These are phyloP conservation scores for Paxillus ammoniavirescens DNA, from an alignment of 768 basidiomycete species.

Conservation along the genomic window DNA sequence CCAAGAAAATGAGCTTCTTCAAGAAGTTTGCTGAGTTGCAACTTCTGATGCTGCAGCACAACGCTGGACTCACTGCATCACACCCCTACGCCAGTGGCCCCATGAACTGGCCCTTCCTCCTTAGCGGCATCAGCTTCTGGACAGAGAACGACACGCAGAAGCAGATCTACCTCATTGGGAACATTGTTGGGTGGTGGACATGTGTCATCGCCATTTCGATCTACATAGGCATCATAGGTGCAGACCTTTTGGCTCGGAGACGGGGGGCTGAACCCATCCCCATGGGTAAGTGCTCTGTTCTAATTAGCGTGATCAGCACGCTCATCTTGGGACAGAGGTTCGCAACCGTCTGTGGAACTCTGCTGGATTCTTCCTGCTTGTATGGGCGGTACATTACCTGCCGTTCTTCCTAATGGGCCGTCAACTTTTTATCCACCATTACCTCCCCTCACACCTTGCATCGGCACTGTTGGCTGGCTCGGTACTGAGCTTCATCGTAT, in stretches of 20 bases:
- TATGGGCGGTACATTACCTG: conserved; percentile 94
- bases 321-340: conserved; percentile 52
- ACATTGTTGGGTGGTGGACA: conserved; percentile 93
- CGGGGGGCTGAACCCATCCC: conserved; percentile 84
- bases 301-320: neutral
- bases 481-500: conserved; percentile 85
- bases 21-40: conserved; percentile 93
- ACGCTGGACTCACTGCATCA: conserved; percentile 95
- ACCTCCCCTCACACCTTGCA: conserved; percentile 93
- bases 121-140: conserved; percentile 99
- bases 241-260: conserved; percentile 86
- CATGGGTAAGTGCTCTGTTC: conserved; percentile 59
- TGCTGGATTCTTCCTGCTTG: conserved; percentile 89
- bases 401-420: conserved; percentile 99
- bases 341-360: conserved; percentile 96
- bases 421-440: conserved; percentile 96
- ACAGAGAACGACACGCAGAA: conserved; percentile 79
- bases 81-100: conserved; percentile 97
- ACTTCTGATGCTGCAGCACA: conserved; percentile 95
- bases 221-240: conserved; percentile 85
- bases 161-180: conserved; percentile 97
- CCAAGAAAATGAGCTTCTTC: conserved; percentile 89
- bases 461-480: conserved; percentile 91
- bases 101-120: conserved; percentile 97
- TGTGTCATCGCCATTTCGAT: conserved; percentile 84